A percentile compares a stretch with the other conserved stretches of the same genome.
These are phyloP conservation scores for Alternaria sp. DNA, from an alignment of 2,329 filamentous ascomycete species.

Conservation along the genomic window DNA sequence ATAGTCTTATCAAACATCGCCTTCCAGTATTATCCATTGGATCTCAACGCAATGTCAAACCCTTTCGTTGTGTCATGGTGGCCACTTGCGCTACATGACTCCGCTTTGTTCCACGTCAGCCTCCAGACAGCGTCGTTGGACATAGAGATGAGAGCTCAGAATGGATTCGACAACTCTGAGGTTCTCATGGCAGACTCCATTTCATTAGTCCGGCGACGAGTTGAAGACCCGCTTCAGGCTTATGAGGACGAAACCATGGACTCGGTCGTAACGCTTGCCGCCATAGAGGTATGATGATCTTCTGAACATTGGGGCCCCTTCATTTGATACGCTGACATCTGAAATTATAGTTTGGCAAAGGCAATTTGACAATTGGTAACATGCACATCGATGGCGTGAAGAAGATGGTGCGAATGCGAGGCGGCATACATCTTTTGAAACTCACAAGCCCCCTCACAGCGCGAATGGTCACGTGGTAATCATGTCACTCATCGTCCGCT, in stretches of 20 bases:
- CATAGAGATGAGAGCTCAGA: constrained; percentile 59
- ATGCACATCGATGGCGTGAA: constrained; percentile 62
- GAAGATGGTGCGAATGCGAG: constrained; percentile 57
- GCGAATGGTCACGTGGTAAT: constrained; percentile 63
- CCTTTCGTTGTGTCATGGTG: constrained; percentile 67
- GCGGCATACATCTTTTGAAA: constrained; percentile 58
- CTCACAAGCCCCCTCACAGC: constrained; percentile 61
- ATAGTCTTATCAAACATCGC: constrained; percentile 64
- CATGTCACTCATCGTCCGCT: too few relatives aligned
- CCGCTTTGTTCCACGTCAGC: constrained; percentile 65
- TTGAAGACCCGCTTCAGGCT: constrained; percentile 56
- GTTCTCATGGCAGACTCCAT: constrained; percentile 65
- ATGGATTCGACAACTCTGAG: constrained; percentile 61
- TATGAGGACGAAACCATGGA: constrained; percentile 64
- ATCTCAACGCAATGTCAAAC: constrained; percentile 60
- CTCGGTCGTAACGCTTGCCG: constrained; percentile 63
- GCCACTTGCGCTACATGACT: constrained; percentile 63
- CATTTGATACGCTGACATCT: constrained; percentile 4
- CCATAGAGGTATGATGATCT: constrained; percentile 59
- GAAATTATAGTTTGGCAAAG: constrained; percentile 58
- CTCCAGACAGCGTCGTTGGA: constrained; percentile 66
- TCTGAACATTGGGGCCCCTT: background rate
- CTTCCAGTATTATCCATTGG: constrained; percentile 66
- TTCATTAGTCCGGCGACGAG: constrained; percentile 58
- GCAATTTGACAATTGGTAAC: constrained; percentile 53